Percentiles rank a stretch among this genome's conserved stretches.
Conservation (phyloP, 2,329 filamentous ascomycete genomes). For the Cladophialophora exuberans region DNA sequence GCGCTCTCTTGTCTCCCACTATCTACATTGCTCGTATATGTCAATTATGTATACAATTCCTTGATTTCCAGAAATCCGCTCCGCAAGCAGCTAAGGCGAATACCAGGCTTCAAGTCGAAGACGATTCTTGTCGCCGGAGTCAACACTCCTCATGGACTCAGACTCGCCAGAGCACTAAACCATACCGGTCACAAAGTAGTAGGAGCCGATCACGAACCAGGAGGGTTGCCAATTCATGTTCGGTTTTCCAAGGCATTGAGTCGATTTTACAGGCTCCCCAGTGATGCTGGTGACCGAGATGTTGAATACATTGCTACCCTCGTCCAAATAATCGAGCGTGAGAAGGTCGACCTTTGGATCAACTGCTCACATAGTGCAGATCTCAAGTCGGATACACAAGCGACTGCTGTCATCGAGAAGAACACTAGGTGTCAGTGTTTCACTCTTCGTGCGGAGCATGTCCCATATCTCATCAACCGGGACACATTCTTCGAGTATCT, state of each 20-base stretch:
- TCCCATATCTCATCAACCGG: conserved; percentile 8
- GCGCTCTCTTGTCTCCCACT: conserved; percentile 52
- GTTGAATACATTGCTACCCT: conserved; percentile 59
- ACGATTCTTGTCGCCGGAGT: conserved; percentile 73
- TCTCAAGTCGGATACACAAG: conserved; percentile 66
- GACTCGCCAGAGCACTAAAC: conserved; percentile 67
- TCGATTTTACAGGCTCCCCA: conserved; percentile 55
- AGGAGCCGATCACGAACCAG: conserved; percentile 65
- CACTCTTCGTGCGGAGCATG: conserved; percentile 14
- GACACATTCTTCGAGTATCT: conserved; percentile 22
- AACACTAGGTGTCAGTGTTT: conserved; percentile 59
- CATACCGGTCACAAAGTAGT: conserved; percentile 69
- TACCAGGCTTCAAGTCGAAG: conserved; percentile 47
- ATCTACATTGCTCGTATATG: conserved; percentile 48
- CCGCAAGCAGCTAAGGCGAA: conserved; percentile 35
- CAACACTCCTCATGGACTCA: conserved; percentile 70
- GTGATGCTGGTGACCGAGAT: conserved; percentile 7
- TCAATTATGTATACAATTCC: conserved; percentile 40
- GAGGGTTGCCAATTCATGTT: conserved; percentile 54
- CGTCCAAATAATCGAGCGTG: conserved; percentile 60
- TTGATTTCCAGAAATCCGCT: conserved; percentile 34
- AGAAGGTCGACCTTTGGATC: conserved; percentile 72
- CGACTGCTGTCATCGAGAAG: conserved; percentile 63
- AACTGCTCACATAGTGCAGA: conserved; percentile 69
- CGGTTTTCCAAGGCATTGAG: conserved; percentile 63